phyloP scores from a whole-genome alignment of 208 protist genomes.

The Angomonas desouzai region DNA sequence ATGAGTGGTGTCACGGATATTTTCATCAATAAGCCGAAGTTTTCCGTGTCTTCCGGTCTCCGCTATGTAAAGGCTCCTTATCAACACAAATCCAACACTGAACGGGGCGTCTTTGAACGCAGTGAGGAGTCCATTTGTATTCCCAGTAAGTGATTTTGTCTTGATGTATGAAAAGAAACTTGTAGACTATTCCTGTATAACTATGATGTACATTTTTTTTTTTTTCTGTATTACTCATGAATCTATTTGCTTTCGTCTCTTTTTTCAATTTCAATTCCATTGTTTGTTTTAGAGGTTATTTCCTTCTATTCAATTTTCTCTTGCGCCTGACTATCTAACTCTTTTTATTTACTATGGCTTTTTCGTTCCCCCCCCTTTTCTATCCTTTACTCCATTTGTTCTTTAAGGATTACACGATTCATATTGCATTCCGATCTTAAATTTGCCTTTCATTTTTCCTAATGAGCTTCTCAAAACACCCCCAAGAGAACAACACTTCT shows the following conservation, averaged over 20 bases:
- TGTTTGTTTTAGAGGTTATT: too few relatives aligned
- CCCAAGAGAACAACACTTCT: neutral
- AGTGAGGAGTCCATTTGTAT: neutral
- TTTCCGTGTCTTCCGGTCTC: constrained; percentile 8
- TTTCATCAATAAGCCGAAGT: constrained; percentile 27
- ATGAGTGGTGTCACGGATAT: constrained; percentile 15
- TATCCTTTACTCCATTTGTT: neutral
- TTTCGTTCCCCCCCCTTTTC: constrained; percentile 4
- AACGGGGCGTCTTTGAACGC: neutral
- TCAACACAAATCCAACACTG: constrained; percentile 1
- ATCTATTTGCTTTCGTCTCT: too few relatives aligned
- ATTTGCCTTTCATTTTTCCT: too few relatives aligned
- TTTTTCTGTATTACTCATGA: too few relatives aligned
- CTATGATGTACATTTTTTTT: too few relatives aligned
- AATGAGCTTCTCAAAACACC: too few relatives aligned
- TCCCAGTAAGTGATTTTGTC: constrained; percentile 6
- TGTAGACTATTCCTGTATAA: too few relatives aligned
- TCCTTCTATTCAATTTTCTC: too few relatives aligned
- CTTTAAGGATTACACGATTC: neutral
- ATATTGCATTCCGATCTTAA: too few relatives aligned
- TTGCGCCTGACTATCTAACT: too few relatives aligned
- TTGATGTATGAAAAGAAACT: neutral
- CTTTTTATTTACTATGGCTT: neutral
- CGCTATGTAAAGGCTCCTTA: neutral
- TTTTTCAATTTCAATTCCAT: too few relatives aligned